Evolutionary conservation across 2,329 filamentous ascomycete species (phyloP), one percentile per base, ranked within the genome.

Genomic region (Cytospora schulzeri): DNA sequence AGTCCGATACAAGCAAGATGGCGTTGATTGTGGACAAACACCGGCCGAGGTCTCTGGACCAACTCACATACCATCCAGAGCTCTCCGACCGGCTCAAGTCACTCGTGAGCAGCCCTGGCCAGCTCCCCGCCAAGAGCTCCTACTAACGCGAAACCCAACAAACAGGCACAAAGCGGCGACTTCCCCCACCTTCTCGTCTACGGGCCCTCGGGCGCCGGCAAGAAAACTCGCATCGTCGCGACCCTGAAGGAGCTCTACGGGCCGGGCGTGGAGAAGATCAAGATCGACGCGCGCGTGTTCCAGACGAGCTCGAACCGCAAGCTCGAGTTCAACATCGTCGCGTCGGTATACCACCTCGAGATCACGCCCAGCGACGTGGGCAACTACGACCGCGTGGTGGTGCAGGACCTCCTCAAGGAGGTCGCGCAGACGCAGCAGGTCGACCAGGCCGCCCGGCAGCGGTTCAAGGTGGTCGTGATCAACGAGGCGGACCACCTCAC

Each of bases 371-470:
- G 92, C 1, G 95, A 99, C 71, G 95, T 99, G 5, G 95, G 94
- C 67, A 96, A 91, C 76, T 97, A 97, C 73, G 95, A 99, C 77
- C 86, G 95, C 62, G 95, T 99, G 4, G 95, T 99, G 1, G 85
- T 99, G 17, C 95, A 99, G 75, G 95, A 98, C 73, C 81, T 99
- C 57, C 81, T 99, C 57, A 99, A 99, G 77, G 95, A 99, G 78
- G 94, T 99, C 6, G 95, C 96, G 33, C 96, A 99, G 78, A 99
- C 95, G 60, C 95, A 99, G 76, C 96, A 99, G 79, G 95, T 99
- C n/a, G 95, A 99, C 76, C 83, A 95, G 70, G 84, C 88, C 15
- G 96, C 96, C 19, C 91, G 88, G 75, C 95, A 99, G 76, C 86
- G 89, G 53, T 99, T 99, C 85, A 99, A 99, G 79, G 93, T 99